Evolutionary conservation across 2,329 filamentous ascomycete species (phyloP), one percentile per base, ranked within the genome.

Genomic region (Diaporthe helianthi): DNA sequence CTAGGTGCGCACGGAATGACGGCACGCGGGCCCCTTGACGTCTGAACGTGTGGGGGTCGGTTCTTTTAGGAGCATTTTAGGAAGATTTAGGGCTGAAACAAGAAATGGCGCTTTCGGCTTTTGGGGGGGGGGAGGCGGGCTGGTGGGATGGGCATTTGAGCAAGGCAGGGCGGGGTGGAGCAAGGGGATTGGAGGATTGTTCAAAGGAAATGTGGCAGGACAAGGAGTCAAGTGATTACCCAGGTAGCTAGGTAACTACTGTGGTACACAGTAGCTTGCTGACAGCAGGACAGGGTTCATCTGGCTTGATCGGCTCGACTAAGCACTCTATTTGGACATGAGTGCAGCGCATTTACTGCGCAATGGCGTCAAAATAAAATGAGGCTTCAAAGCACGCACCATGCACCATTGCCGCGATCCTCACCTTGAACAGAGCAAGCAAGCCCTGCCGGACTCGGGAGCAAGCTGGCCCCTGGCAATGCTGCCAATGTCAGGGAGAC

Each of bases 281-380:
- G 54, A 36, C 65, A 4, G 52, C 52, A 67, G 52, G 33, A 65
- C 38, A 49, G 58, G 58, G 58, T 49, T 22, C 15, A 7, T 49
- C 36, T 36, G 41, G n/a, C 58, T 49, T 29, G 44, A 63, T 55
- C 41, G 52, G 29, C 65, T 49, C 65, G 52, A 67, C 65, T 67
- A 67, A 58, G 65, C 65, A 67, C 65, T 58, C 65, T 67, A 49
- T 67, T 58, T 67, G 65, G 52, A 38, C 52, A 44, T 63, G 58
- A 10, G 13, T 49, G 65, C 65, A 49, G 65, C 44, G 17, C 46
- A 55, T 36, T 36, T 36, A 58, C 52, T 67, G 65, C 52, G 65
- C 65, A 58, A 55, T 55, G 54, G 65, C 65, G 65, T 49, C 65
- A 63, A 63, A 63, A 46, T 49, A 63, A 63, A 46, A 63, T 63